phyloP scores from a whole-genome alignment of 306 rosid genomes.

The Fragaria iinumae region DNA sequence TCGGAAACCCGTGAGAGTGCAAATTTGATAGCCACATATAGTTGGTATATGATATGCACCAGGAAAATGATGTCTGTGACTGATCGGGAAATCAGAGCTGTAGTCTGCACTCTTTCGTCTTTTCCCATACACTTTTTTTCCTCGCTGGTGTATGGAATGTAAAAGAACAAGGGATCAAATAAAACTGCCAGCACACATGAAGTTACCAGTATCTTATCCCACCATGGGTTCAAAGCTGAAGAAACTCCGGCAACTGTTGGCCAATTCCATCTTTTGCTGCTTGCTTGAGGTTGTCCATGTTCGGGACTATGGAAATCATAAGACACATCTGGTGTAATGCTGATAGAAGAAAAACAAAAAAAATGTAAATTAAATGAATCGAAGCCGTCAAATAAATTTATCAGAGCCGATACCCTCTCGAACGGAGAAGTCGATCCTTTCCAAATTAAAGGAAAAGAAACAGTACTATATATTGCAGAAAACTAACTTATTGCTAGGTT shows the following conservation, averaged over 20 bases:
- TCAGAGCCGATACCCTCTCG: too few relatives aligned
- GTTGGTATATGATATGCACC: neutral
- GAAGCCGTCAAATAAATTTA: too few relatives aligned
- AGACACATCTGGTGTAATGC: neutral
- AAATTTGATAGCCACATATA: neutral
- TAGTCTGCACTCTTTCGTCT: neutral
- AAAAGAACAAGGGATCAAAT: constrained; percentile 24
- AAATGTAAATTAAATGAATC: too few relatives aligned
- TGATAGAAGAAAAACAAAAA: neutral
- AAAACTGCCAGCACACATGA: constrained; percentile 11
- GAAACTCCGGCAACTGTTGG: neutral
- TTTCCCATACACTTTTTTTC: neutral
- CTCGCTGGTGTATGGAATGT: constrained; percentile 4
- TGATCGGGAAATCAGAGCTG: constrained; percentile 4
- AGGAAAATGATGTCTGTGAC: neutral
- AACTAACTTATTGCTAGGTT: too few relatives aligned
- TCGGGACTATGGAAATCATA: too few relatives aligned
- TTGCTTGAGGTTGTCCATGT: neutral
- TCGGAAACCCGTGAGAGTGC: neutral
- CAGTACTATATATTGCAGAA: neutral
- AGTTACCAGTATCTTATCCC: constrained; percentile 24
- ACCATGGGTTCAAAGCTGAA: neutral
- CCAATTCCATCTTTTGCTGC: neutral
- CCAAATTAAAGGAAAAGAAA: neutral
- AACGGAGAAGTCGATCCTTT: too few relatives aligned